Base-by-base conservation (phyloP, 306 rosid genomes). In the Inga laurina region DNA sequence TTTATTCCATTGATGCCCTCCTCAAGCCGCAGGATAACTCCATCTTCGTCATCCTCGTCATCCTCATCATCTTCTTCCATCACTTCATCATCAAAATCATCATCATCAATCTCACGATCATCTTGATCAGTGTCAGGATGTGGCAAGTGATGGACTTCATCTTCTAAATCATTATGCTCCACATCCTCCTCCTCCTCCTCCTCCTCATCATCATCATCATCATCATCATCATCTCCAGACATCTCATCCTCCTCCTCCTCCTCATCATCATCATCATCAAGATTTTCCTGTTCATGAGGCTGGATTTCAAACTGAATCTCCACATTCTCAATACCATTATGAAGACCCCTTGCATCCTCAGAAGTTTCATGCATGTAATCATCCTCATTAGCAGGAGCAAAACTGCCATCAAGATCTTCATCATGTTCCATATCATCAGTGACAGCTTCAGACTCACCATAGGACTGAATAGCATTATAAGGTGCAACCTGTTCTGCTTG, bases 381-480 rank as follows among this genome's bases (percentile, higher is more conserved):
- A 81, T 92, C 98, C 80, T 90, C 98, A 45, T 85, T 81, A 79
- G 91, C 85, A 78, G 92, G 92, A 85, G 87, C 85, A 87, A 88
- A 97, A 86, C 91, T 89, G 46, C 93, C 93, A 84, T 87, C 93
- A 69, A 97, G 87, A 90, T 94, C 97, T 89, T 94, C 97, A 84
- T 94, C 99, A 54, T 97, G 99, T 82, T 97, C 99, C 99, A 97
- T 97, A 86, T 97, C 99, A 86, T 97, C 99, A 54, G 97, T 92
- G 74, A 97, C 91, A 85, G 98, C 95, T 90, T 92, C 98, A 79
- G 97, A 97, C 51, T 97, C 98, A 87, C 93, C 97, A 90, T 87
- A 97, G 64, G 97, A 82, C 49, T 87, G 98, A 81, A 87, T 83
- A 6, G 83, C 85, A 79, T 75, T 91, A 79, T 85, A 92, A 46